These are phyloP conservation scores for Crucihimalaya himalaica DNA, from an alignment of 345 rosid species.

Conservation along the genomic window DNA sequence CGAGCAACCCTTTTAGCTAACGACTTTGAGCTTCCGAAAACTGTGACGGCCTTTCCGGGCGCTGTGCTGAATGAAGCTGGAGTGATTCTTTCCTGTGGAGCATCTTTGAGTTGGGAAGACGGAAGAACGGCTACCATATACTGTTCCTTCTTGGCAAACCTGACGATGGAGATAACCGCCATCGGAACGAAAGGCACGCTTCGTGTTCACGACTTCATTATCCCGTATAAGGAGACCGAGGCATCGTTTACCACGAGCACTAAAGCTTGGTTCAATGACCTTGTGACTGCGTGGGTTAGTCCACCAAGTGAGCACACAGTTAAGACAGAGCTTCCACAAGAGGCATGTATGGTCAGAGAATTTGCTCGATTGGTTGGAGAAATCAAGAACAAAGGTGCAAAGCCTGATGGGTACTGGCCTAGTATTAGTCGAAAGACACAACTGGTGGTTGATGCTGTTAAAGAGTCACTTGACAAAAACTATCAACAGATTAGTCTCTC, in stretches of 20 bases:
- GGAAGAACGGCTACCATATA: constrained; percentile 70
- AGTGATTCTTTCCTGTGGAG: constrained; percentile 76
- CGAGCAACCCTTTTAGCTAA: constrained; percentile 63
- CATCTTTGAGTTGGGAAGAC: constrained; percentile 73
- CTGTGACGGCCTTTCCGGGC: constrained; percentile 53
- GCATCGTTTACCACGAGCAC: constrained; percentile 51
- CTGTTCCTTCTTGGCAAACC: constrained; percentile 72
- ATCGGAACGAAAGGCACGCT: constrained; percentile 72
- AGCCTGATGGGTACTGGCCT: constrained; percentile 79
- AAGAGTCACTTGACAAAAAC: constrained; percentile 37
- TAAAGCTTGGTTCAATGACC: constrained; percentile 54
- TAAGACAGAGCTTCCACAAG: constrained; percentile 68
- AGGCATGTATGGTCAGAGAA: constrained; percentile 79
- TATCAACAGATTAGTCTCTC: constrained; percentile 35
- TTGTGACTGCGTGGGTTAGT: constrained; percentile 36
- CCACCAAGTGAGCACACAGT: constrained; percentile 60
- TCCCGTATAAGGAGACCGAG: constrained; percentile 70
- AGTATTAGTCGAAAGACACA: constrained; percentile 42
- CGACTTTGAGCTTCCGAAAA: constrained; percentile 68
- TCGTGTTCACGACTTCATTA: constrained; percentile 62
- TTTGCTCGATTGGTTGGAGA: constrained; percentile 64
- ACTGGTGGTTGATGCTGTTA: constrained; percentile 37
- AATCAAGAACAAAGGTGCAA: constrained; percentile 56
- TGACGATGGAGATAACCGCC: constrained; percentile 78
- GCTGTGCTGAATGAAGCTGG: constrained; percentile 67